Evolutionary conservation across 2,329 filamentous ascomycete genomes (phyloP), one percentile per base, ranked within the genome.

Genomic region (Chaetomium globosum): DNA sequence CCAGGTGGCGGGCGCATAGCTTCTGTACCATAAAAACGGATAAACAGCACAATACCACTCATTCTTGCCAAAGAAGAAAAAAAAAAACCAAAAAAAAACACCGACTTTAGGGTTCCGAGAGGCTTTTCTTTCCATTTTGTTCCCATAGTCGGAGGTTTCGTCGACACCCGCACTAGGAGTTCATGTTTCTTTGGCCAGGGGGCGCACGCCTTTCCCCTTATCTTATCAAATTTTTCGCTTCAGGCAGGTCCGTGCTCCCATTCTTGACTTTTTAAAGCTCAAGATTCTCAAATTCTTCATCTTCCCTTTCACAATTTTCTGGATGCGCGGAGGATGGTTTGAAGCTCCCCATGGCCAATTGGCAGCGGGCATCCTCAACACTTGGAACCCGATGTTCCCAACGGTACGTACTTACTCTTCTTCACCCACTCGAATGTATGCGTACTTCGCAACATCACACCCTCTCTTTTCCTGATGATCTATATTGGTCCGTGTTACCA

Each of bases 401-500:
- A 62, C 9, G 63, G 67, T 69, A 67, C 31, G 65, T 63, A 23
- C 26, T 52, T 63, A 26, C 26, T 52, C 63, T 48, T 39, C 36
- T 49, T 39, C 23, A 10, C n/a, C 61, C 55, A 48, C 57, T 39
- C 46, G 36, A 7, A 43, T 43, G 39, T 43, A n/a, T 12, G 43
- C n/a, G 30, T 26, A 28, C 31, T 10, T 33, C 26, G 26, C 30
- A 19, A 7, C 46, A 12, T 33, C 59, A 31, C 21, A 43, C 52
- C 61, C 46, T 53, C 59, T 65, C 53, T 65, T 59, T 70, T 73
- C 73, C 85, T 90, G 89, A 92, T 91, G 89, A 92, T 83, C 87
- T 83, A 82, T 81, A 86, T 92, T 92, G 89, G 89, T 92, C 89
- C 89, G 89, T 92, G 89, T 93, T 92, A 85, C 90, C 85, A 88